Percentiles rank a stretch among this genome's conserved stretches.
These are phyloP conservation scores for Alternaria sp. DNA, from an alignment of 2,329 filamentous ascomycete species.

Conservation along the genomic window DNA sequence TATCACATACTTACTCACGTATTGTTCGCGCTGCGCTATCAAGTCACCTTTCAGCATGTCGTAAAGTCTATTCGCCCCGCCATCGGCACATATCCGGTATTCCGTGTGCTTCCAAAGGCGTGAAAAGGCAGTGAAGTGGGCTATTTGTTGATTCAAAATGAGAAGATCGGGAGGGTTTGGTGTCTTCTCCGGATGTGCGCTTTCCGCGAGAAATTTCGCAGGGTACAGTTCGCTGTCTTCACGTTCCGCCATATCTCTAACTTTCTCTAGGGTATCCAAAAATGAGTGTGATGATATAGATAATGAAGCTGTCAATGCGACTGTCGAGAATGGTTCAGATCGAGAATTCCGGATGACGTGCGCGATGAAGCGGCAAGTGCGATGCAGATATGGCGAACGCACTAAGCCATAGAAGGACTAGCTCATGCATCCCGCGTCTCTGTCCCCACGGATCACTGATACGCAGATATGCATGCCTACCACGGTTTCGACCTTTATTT, in stretches of 20 bases:
- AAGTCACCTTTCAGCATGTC: conserved; percentile 52
- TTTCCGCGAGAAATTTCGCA: conserved; percentile 35
- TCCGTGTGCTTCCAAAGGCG: conserved; percentile 61
- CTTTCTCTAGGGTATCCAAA: background rate
- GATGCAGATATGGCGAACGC: conserved; percentile 9
- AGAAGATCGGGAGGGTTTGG: conserved; percentile 43
- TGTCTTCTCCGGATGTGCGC: conserved; percentile 21
- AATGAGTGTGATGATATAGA: background rate
- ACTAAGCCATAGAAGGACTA: conserved; percentile 12
- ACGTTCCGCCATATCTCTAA: conserved; percentile 19
- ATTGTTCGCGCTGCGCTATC: conserved; percentile 30
- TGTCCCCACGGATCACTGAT: background rate
- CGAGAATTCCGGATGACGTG: background rate
- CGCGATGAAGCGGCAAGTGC: conserved; percentile 2
- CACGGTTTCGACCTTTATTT: background rate
- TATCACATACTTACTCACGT: conserved; percentile 32
- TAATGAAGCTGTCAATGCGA: background rate
- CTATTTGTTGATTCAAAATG: conserved; percentile 55
- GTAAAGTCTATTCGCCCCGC: conserved; percentile 81
- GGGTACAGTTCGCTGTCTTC: conserved; percentile 27
- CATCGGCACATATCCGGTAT: conserved; percentile 83
- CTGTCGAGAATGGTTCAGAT: conserved; percentile 2
- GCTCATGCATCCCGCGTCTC: background rate
- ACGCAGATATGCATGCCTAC: background rate
- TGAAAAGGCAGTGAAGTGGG: conserved; percentile 57